These are phyloP conservation scores for Fusarium sp. DNA, from an alignment of 2,329 filamentous ascomycete genomes.

Conservation along the genomic window DNA sequence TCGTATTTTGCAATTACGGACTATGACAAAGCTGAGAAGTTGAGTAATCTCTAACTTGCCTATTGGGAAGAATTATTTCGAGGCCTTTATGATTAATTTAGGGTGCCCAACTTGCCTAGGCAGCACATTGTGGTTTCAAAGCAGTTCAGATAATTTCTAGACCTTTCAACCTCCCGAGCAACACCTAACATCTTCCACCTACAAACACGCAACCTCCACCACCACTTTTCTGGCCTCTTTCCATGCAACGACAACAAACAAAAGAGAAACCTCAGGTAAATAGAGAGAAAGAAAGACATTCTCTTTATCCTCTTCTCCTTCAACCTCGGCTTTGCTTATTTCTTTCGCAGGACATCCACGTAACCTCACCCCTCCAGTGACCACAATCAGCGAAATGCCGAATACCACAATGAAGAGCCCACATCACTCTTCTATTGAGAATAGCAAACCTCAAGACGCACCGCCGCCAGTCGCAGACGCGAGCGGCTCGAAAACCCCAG, in stretches of 20 bases:
- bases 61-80: too few relatives aligned
- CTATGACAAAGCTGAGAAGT: neutral
- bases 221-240: neutral
- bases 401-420: neutral
- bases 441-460: neutral
- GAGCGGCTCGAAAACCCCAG: neutral
- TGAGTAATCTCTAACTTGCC: too few relatives aligned
- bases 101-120: too few relatives aligned
- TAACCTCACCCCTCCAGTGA: neutral
- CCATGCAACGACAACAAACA: too few relatives aligned
- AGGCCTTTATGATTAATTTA: too few relatives aligned
- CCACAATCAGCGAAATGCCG: neutral
- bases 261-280: neutral
- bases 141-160: too few relatives aligned
- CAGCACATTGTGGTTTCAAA: too few relatives aligned
- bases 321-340: neutral
- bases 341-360: neutral
- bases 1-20: too few relatives aligned
- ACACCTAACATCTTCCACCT: neutral
- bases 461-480: too few relatives aligned
- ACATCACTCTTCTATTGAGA: neutral
- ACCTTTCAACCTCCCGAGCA: neutral
- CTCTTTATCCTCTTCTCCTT: neutral
- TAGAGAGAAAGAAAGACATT: neutral
- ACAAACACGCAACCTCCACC: neutral